Conservation (phyloP, 1,284 basidiomycete species). For the Cutaneotrichosporon sp. region DNA sequence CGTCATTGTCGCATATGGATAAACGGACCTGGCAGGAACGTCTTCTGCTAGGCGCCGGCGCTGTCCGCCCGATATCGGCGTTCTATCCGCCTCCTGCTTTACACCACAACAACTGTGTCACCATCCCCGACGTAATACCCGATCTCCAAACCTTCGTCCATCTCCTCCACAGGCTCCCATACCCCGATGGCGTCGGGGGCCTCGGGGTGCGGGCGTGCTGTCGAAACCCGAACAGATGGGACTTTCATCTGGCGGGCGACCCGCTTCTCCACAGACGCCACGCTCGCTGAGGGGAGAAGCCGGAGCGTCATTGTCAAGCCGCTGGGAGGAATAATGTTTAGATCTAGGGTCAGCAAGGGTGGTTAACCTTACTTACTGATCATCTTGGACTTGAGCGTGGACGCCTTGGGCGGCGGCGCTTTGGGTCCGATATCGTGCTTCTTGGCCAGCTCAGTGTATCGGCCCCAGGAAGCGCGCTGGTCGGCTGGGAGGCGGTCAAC, state of each 20-base stretch:
- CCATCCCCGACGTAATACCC: conserved; percentile 20
- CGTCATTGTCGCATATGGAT: too few species aligned
- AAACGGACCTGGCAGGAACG: not conserved
- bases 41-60: not conserved
- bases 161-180: conserved; percentile 21
- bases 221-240: conserved; percentile 2
- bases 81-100: too few species aligned
- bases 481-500: conserved; percentile 45
- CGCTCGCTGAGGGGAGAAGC: conserved; percentile 8
- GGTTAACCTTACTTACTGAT: conserved; percentile 25
- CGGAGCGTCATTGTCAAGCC: conserved; percentile 15
- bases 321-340: conserved; percentile 16
- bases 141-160: conserved; percentile 19
- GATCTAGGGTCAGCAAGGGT: conserved; percentile 5
- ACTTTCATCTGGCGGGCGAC: conserved; percentile 7
- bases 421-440: conserved; percentile 16
- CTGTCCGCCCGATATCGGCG: too few species aligned
- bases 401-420: not conserved
- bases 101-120: conserved; percentile 10
- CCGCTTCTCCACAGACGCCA: conserved; percentile 8
- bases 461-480: conserved; percentile 20
- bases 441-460: conserved; percentile 27
- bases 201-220: conserved; percentile 5
- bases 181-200: conserved; percentile 1
- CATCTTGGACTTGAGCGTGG: conserved; percentile 29